phyloP scores from a whole-genome alignment of 2,329 filamentous ascomycete genomes.

The Piedraia hortae region DNA sequence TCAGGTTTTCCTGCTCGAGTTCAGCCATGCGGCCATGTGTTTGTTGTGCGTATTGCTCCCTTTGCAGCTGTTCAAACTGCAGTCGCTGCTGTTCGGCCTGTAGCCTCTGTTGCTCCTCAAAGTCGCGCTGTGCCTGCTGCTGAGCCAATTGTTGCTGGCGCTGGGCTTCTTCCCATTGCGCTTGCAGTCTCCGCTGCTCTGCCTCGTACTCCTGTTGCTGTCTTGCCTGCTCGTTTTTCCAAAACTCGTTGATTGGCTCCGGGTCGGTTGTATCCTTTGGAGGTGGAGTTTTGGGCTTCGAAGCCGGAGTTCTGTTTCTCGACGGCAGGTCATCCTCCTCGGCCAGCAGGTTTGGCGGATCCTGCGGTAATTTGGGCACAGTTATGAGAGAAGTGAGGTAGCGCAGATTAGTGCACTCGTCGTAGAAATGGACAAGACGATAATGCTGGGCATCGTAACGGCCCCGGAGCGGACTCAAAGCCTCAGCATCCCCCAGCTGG shows the following conservation, averaged over 20 bases:
- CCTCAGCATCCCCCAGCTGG: conserved; percentile 72
- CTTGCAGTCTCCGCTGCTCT: conserved; percentile 67
- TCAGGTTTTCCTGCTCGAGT: conserved; percentile 80
- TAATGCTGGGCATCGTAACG: conserved; percentile 93
- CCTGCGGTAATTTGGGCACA: conserved; percentile 81
- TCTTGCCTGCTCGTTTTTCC: conserved; percentile 73
- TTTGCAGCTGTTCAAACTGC: conserved; percentile 69
- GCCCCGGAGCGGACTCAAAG: conserved; percentile 59
- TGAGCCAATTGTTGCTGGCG: conserved; percentile 58
- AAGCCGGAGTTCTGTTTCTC: conserved; percentile 33
- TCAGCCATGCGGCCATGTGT: conserved; percentile 91
- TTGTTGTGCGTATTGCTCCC: conserved; percentile 75
- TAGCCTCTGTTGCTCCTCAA: conserved; percentile 75
- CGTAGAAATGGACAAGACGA: conserved; percentile 90
- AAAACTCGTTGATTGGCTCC: conserved; percentile 90
- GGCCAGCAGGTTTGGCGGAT: conserved; percentile 64
- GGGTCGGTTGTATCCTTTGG: conserved; percentile 50
- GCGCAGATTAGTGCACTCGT: conserved; percentile 90
- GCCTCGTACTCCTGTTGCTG: conserved; percentile 90
- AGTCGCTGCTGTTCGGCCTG: conserved; percentile 71
- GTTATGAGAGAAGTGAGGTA: conserved; percentile 92
- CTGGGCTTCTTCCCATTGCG: conserved; percentile 60
- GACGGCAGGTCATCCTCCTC: conserved; percentile 57
- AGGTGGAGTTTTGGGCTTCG: conserved; percentile 41
- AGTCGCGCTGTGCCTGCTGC: conserved; percentile 71